A percentile compares a stretch with the other conserved stretches of the same genome.
These are phyloP conservation scores for Silene conica DNA, from an alignment of 148 eudicot genomes.

Conservation along the genomic window DNA sequence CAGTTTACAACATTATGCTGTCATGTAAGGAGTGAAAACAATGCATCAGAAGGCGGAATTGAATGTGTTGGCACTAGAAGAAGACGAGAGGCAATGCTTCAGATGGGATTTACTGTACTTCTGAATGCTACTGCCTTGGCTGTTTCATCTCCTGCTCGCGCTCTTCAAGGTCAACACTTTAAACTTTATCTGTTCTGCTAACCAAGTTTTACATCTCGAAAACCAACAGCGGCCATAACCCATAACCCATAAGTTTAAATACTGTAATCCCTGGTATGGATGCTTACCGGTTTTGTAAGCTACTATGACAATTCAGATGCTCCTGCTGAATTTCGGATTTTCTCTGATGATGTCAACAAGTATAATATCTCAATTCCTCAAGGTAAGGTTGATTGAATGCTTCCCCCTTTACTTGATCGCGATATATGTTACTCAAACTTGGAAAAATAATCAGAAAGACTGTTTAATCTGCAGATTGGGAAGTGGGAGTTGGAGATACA, in stretches of 20 bases:
- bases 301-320: conserved; percentile 30
- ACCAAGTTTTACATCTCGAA: neutral
- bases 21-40: conserved; percentile 2
- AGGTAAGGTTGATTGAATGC: conserved; percentile 36
- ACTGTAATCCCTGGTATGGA: neutral
- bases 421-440: too few relatives aligned
- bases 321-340: conserved; percentile 50
- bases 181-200: neutral
- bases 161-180: conserved; percentile 17
- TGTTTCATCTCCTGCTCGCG: conserved; percentile 23
- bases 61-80: conserved; percentile 4
- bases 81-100: conserved; percentile 35
- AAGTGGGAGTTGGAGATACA: conserved; percentile 63
- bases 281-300: neutral
- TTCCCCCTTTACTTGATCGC: neutral
- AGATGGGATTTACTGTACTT: conserved; percentile 26
- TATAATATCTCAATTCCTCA: conserved; percentile 68
- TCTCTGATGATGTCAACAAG: conserved; percentile 73
- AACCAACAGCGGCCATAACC: neutral
- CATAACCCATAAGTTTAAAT: too few relatives aligned
- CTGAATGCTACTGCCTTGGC: conserved; percentile 4
- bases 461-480: conserved; percentile 58
- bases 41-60: neutral
- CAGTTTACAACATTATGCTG: conserved; percentile 14
- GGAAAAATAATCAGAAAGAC: too few relatives aligned